Conservation (phyloP, 2,329 filamentous ascomycete species). For the Curvularia lunata region DNA sequence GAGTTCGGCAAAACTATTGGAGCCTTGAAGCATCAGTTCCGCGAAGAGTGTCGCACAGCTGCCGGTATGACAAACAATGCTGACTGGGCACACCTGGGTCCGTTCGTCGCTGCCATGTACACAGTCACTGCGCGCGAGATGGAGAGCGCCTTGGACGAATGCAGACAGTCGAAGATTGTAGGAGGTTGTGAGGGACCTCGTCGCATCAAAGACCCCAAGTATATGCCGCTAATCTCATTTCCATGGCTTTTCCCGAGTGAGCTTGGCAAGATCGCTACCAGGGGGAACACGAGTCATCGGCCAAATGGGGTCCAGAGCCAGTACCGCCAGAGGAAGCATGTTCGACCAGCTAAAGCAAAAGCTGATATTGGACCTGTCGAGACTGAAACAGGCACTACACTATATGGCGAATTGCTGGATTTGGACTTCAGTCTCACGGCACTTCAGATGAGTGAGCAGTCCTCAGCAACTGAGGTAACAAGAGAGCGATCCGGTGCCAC, state of each 20-base stretch:
- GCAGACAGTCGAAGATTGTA: conserved; percentile 48
- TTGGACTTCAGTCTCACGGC: conserved; percentile 28
- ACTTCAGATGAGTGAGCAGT: neutral
- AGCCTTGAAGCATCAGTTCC: conserved; percentile 72
- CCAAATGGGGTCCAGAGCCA: neutral
- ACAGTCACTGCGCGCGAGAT: conserved; percentile 77
- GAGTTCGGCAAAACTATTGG: conserved; percentile 73
- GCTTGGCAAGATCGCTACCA: conserved; percentile 71
- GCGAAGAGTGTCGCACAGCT: conserved; percentile 67
- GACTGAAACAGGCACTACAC: conserved; percentile 43
- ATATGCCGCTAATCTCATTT: conserved; percentile 86
- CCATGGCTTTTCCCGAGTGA: conserved; percentile 86
- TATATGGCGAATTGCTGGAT: conserved; percentile 46
- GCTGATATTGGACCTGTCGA: conserved; percentile 27
- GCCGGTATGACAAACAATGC: conserved; percentile 55
- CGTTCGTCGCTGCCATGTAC: conserved; percentile 88
- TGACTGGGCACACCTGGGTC: conserved; percentile 60
- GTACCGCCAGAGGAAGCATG: conserved; percentile 17
- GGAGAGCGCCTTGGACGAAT: conserved; percentile 62
- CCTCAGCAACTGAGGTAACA: neutral
- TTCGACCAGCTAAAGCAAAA: neutral
- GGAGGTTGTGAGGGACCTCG: conserved; percentile 49
- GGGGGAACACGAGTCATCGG: conserved; percentile 12
- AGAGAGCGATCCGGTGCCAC: neutral
- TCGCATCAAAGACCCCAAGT: conserved; percentile 55